phyloP scores from a whole-genome alignment of 2,329 filamentous ascomycete genomes.

The Penicillium sp. region DNA sequence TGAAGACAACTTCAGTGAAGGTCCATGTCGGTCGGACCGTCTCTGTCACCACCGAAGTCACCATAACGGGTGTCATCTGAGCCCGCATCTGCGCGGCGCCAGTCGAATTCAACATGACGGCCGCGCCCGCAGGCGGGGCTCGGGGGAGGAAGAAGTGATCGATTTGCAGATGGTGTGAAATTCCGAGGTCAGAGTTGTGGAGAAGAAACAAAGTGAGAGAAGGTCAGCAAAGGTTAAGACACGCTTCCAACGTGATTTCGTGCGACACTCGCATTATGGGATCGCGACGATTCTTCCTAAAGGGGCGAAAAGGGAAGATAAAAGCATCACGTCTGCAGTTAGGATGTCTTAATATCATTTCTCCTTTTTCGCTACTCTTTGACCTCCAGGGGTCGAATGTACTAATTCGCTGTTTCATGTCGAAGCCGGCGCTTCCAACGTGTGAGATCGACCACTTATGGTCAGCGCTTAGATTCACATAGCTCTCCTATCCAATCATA shows the following conservation, averaged over 20 bases:
- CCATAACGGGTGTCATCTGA: neutral
- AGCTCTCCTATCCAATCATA: neutral
- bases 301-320: conserved; percentile 1
- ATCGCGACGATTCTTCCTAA: neutral
- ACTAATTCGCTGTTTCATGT: conserved; percentile 5
- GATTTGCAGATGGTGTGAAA: neutral
- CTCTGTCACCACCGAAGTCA: conserved; percentile 13
- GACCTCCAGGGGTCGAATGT: neutral
- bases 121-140: conserved; percentile 16
- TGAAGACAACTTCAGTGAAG: neutral
- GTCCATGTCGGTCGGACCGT: conserved; percentile 7
- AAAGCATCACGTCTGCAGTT: neutral
- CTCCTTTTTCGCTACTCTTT: neutral
- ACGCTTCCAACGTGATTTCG: neutral
- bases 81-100: conserved; percentile 11
- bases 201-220: neutral
- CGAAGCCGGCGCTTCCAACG: conserved; percentile 9
- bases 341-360: neutral
- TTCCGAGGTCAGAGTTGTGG: neutral
- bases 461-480: conserved; percentile 4
- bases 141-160: neutral
- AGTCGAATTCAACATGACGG: conserved; percentile 25
- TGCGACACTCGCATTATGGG: neutral
- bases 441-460: neutral
- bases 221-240: neutral